phyloP scores from a whole-genome alignment of 495 filamentous ascomycete genomes.

The Acidomyces sp. region DNA sequence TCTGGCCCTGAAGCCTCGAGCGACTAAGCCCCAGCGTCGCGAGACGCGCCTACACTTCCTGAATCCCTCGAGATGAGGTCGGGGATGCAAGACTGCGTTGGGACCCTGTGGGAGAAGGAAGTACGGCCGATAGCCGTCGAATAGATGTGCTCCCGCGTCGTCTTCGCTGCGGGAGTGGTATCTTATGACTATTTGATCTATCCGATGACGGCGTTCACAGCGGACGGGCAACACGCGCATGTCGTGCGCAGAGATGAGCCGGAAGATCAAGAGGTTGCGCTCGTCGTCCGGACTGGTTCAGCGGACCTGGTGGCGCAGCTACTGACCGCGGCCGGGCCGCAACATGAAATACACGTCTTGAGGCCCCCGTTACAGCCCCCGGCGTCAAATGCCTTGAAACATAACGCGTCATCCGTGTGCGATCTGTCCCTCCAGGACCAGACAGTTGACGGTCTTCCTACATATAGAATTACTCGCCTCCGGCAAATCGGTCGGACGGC shows the following conservation, averaged over 20 bases:
- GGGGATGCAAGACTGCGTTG: no score
- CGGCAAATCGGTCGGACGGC: conserved; percentile 7
- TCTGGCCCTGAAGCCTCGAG: no score
- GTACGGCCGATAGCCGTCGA: neutral
- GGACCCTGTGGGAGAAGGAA: no score
- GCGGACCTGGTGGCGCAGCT: conserved; percentile 13
- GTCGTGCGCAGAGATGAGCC: neutral
- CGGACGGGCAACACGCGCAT: neutral
- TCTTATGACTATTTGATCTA: conserved; percentile 18
- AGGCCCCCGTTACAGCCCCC: conserved; percentile 9
- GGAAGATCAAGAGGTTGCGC: conserved; percentile 3
- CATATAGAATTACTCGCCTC: neutral
- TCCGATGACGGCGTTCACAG: conserved; percentile 1
- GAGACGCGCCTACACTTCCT: no score
- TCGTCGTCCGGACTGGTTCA: conserved; percentile 12
- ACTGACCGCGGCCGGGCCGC: conserved; percentile 12
- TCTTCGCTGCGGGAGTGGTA: conserved; percentile 14
- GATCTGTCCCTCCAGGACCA: conserved; percentile 7
- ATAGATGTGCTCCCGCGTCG: conserved; percentile 10
- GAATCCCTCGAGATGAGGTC: no score
- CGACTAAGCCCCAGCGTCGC: no score
- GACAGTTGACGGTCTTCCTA: neutral
- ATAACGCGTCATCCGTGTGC: conserved; percentile 14
- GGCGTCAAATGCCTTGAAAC: conserved; percentile 6
- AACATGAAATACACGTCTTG: conserved; percentile 15